Conservation (phyloP, 2,329 filamentous ascomycete genomes). For the Xylaria sp. region DNA sequence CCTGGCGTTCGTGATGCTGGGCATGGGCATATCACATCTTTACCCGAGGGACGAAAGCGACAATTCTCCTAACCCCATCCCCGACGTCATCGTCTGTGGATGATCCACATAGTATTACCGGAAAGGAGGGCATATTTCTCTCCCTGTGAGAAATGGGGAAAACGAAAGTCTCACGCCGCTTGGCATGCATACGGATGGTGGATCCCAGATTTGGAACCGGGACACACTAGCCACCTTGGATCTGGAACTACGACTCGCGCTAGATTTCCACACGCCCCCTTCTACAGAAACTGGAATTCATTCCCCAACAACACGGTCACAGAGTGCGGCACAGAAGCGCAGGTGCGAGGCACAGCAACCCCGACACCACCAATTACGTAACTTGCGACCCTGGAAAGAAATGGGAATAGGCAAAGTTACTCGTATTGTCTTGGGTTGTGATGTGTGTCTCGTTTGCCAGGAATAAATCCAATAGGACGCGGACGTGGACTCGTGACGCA, state of each 20-base stretch:
- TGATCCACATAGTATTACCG: constrained; percentile 20
- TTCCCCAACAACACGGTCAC: constrained; percentile 24
- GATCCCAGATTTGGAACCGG: constrained; percentile 22
- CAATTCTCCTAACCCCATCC: not conserved
- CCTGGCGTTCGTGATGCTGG: constrained; percentile 6
- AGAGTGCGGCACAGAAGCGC: constrained; percentile 10
- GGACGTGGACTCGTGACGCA: constrained; percentile 3
- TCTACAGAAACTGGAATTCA: constrained; percentile 32
- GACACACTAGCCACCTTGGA: constrained; percentile 7
- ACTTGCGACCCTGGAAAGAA: constrained; percentile 7
- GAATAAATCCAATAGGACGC: constrained; percentile 5
- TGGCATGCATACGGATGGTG: constrained; percentile 24
- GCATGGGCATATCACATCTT: not conserved
- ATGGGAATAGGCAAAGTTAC: constrained; percentile 2
- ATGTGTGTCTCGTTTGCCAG: not conserved
- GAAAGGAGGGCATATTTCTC: constrained; percentile 3
- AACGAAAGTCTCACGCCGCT: constrained; percentile 17
- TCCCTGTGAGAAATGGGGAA: constrained; percentile 15
- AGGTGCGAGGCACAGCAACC: constrained; percentile 26
- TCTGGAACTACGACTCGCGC: constrained; percentile 16
- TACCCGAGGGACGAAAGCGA: not conserved
- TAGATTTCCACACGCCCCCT: constrained; percentile 12
- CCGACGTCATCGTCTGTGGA: constrained; percentile 18
- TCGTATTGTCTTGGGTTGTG: not conserved
- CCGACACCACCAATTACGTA: constrained; percentile 1